A percentile compares a stretch with the other conserved stretches of the same genome.
Evolutionary conservation across 768 basidiomycete species (phyloP).

Genomic region (Xanthoconium purpureum): DNA sequence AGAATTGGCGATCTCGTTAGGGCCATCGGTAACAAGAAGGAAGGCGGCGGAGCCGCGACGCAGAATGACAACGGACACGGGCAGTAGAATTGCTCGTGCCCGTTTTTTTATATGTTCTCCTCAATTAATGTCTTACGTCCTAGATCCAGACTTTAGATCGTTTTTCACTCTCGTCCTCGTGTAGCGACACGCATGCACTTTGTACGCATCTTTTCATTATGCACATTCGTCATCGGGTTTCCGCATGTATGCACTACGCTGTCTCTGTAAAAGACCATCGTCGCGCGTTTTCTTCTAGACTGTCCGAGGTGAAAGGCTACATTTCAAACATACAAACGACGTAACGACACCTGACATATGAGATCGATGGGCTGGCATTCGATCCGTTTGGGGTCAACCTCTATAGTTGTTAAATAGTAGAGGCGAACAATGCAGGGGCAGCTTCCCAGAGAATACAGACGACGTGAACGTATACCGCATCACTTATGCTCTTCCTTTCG

Average conservation of each 20-base stretch:
- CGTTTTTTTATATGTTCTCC: conserved; percentile 1
- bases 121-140: conserved; percentile 13
- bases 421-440: not conserved
- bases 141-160: conserved; percentile 30
- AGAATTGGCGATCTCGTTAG: conserved; percentile 33
- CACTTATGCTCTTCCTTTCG: conserved; percentile 27
- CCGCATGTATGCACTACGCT: conserved; percentile 17
- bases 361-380: not conserved
- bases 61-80: conserved; percentile 11
- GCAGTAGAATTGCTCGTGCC: conserved; percentile 7
- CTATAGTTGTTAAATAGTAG: conserved; percentile 4
- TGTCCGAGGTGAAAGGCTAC: not conserved
- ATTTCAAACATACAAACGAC: conserved; percentile 5
- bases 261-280: conserved; percentile 1
- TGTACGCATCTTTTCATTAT: conserved; percentile 19
- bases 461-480: not conserved
- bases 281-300: not conserved
- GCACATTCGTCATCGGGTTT: conserved; percentile 8
- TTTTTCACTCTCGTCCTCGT: conserved; percentile 5
- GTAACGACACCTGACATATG: conserved; percentile 1
- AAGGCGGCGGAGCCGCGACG: conserved; percentile 13
- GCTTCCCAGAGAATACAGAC: not conserved
- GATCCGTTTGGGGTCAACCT: not conserved
- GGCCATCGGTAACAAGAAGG: conserved; percentile 28
- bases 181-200: conserved; percentile 18